Evolutionary conservation across 176 grass and related monocot species (phyloP).

Genomic region (Juncus effusus): DNA sequence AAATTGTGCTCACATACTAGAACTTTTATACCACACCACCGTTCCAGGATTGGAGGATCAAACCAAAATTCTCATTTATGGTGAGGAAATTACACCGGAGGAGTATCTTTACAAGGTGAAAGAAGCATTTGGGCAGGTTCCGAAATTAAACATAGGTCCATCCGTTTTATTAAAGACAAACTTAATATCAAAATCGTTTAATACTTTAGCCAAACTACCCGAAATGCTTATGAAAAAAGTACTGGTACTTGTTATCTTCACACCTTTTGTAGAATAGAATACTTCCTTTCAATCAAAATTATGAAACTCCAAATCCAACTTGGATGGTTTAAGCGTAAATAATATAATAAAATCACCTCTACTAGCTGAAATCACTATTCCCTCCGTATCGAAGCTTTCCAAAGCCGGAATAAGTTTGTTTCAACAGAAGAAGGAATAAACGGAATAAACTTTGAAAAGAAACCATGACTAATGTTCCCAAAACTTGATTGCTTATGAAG

Average conservation of each 20-base stretch:
- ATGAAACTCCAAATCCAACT: slow-evolving; percentile 5
- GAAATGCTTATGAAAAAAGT: slow-evolving; percentile 58
- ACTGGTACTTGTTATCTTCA: slow-evolving; percentile 44
- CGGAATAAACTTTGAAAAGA: slow-evolving; percentile 51
- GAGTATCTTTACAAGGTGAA: background rate
- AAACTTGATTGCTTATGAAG: slow-evolving; percentile 68
- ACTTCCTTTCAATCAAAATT: slow-evolving; percentile 22
- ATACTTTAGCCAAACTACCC: slow-evolving; percentile 39
- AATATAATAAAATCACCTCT: slow-evolving; percentile 38
- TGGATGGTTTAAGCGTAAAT: background rate
- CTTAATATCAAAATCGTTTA: slow-evolving; percentile 22
- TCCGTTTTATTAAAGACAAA: slow-evolving; percentile 35
- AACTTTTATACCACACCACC: slow-evolving; percentile 51
- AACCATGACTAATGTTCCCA: slow-evolving; percentile 45
- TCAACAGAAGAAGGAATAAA: slow-evolving; percentile 41
- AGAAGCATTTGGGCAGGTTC: slow-evolving; percentile 29
- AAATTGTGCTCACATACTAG: slow-evolving; percentile 52
- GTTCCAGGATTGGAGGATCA: slow-evolving; percentile 30
- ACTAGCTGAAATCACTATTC: slow-evolving; percentile 72
- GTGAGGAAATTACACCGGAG: slow-evolving; percentile 53
- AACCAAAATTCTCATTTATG: background rate
- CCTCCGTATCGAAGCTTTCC: slow-evolving; percentile 46
- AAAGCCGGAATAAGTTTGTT: slow-evolving; percentile 39
- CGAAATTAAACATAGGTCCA: slow-evolving; percentile 33
- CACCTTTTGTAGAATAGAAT: slow-evolving; percentile 33